Evolutionary conservation across 192 early-diverging fungal species (phyloP), one percentile per base, ranked within the genome.

Genomic region (Rhizophagus clarus): DNA sequence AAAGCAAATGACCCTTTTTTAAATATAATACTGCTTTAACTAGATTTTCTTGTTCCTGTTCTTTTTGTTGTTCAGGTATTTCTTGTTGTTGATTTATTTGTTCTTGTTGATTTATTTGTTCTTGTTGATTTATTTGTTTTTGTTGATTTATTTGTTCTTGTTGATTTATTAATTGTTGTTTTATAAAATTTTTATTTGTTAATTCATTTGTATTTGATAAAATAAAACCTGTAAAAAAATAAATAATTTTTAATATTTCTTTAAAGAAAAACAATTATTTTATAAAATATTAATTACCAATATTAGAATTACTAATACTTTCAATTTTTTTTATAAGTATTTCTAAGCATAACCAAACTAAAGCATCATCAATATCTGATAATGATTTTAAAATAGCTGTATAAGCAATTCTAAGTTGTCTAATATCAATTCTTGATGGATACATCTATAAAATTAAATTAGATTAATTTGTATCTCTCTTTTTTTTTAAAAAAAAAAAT

Each of bases 321-420:
- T 86, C 80, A 26, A 88, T 85, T 71, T 82, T 84, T 26, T 82
- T 68, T 34, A 88, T 40, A 12, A 89, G 61, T 31, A 79, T 84
- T 61, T 85, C 80, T 11, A 90, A 85, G 61, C 87, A 88, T 9
- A 87, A 79, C 88, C 87, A 90, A 5, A 84, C 87, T 11, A 89
- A 61, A 3, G 87, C 85, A 71, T 89, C 87, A 67, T 90, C 88
- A 1, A 84, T 84, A 29, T 83, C 83, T 26, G 85, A 88, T 6
- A 89, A 74, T 4, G 88, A 84, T 62, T 82, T 81, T 15, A 88
- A 84, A 77, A 90, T 83, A 75, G 84, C 87, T 22, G 81, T 87
- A 69, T 87, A 90, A 12, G 86, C 88, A 10, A 83, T 77, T 51
- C 88, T 76, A 42, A 88, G 56, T 69, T 90, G 89, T 20, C 87